Evolutionary conservation across 2,329 filamentous ascomycete genomes (phyloP), one percentile per base, ranked within the genome.

Genomic region (Alternaria arbusti): DNA sequence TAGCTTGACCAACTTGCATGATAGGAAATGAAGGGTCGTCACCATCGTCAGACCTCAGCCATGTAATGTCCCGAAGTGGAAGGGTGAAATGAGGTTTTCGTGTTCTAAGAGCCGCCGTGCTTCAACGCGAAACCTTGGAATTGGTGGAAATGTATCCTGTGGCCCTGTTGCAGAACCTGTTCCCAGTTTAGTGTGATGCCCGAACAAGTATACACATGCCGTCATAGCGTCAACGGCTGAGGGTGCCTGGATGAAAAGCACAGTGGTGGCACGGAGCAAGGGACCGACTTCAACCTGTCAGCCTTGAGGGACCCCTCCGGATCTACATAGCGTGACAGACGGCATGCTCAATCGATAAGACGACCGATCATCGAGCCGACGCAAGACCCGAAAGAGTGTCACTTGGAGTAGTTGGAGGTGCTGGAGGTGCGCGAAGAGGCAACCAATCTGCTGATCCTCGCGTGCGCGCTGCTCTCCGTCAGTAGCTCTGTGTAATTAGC

Each of bases 21-120:
- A 75, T 70, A 69, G 73, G 78, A 80, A 80, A 80, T 80, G 78
- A 80, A 80, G 78, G 77, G 75, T 71, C 65, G 68, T 70, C 67
- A 51, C 72, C 64, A 66, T 73, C 64, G 70, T 75, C 72, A 74
- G 71, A 73, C 72, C 65, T 76, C 69, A 69, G 71, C 71, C 66
- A 72, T 68, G 68, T 62, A 65, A 69, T 71, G 63, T 58, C 75
- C 76, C 68, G 69, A 77, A 75, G 67, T 63, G 73, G 77, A 67
- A 54, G 58, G 55, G 67, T 64, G 65, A 78, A 74, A 79, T 78
- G 75, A 78, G 69, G 66, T 63, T 59, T 74, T 71, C 71, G 69
- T 71, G 68, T 73, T 72, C 65, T 71, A 71, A 71, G 70, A 75
- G 72, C 73, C 65, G 68, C 63, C 50, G 74, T 76, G 73, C 74